Base-by-base conservation (phyloP, 129 eudicot species). In the Deinandra increscens region DNA sequence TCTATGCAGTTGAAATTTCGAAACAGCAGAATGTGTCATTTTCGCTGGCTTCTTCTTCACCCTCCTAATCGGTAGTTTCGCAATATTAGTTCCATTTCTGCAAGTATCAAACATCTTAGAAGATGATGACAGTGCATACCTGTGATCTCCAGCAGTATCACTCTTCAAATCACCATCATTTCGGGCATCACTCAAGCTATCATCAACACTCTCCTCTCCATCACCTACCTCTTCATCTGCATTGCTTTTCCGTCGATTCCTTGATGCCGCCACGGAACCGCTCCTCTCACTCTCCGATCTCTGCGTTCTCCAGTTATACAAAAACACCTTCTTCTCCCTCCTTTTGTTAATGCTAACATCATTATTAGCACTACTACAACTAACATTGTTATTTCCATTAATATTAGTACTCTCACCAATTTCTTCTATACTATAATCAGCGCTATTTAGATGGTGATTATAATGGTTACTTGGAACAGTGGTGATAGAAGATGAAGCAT, bases 221-320 rank as follows among this genome's bases (percentile, higher is more conserved):
- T 71, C 82, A 39, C 63, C 86, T 17, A 19, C 50, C 31, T 42
- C 85, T 17, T 50, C 84, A 49, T 48, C 79, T 0, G 13, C 73
- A 64, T 78, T 69, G 41, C 75, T 61, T 17, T 39, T 64, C 41
- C 49, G 55, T 42, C 22, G 74, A 33, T 58, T 38, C 31, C 69
- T 66, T 19, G 69, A 29, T 34, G 66, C 71, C n/a, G 72, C 68
- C 6, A 66, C 77, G 5, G 78, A 74, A 9, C 77, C 82, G 68
- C 91, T 91, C 71, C 78, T 75, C 60, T 84, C 90, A 15, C 95
- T 83, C 77, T 76, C 92, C 13, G 98, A 86, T 82, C 80, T 87
- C 63, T 86, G 84, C 4, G 81, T 74, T 81, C 78, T 87, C 99
- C 99, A 93, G 49, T 93, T 93, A 55, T 83, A 85, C 77, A 93